phyloP scores from a whole-genome alignment of 352 stramenopile species.

The Globisporangium cederbergense region DNA sequence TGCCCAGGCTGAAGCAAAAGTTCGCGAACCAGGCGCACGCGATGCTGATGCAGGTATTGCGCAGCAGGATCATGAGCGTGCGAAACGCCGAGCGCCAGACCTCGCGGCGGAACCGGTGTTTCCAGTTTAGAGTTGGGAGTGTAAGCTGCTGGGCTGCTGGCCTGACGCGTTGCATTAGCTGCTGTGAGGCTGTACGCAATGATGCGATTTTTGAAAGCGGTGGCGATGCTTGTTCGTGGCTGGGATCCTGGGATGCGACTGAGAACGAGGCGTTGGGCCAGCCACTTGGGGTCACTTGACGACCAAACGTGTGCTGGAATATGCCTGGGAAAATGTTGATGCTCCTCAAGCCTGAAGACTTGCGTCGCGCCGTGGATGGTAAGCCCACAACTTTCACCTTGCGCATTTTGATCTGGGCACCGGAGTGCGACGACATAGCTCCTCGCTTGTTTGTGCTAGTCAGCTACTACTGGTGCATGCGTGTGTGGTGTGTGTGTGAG shows the following conservation, averaged over 20 bases:
- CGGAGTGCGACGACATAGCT: neutral
- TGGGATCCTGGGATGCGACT: neutral
- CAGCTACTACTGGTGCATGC: neutral
- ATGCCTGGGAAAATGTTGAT: neutral
- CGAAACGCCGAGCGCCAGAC: neutral
- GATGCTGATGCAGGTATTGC: constrained; percentile 25
- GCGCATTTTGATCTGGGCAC: neutral
- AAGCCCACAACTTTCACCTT: neutral
- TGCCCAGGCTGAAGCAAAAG: constrained; percentile 25
- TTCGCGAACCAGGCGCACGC: constrained; percentile 25
- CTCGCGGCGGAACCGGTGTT: neutral
- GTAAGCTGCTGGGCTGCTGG: neutral
- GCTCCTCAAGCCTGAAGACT: neutral
- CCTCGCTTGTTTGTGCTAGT: neutral
- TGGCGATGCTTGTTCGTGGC: neutral
- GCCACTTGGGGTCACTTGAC: neutral
- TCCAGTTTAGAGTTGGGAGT: neutral
- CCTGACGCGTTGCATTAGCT: neutral
- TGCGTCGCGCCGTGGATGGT: neutral
- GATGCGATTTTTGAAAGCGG: neutral
- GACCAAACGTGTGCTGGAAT: neutral
- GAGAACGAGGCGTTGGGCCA: neutral
- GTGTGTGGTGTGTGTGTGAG: too few species aligned
- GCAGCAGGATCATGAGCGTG: constrained; percentile 13
- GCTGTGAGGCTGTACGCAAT: neutral